Conservation (phyloP, 2,329 filamentous ascomycete species). For the Hymenotorrendiella dingleyae region DNA sequence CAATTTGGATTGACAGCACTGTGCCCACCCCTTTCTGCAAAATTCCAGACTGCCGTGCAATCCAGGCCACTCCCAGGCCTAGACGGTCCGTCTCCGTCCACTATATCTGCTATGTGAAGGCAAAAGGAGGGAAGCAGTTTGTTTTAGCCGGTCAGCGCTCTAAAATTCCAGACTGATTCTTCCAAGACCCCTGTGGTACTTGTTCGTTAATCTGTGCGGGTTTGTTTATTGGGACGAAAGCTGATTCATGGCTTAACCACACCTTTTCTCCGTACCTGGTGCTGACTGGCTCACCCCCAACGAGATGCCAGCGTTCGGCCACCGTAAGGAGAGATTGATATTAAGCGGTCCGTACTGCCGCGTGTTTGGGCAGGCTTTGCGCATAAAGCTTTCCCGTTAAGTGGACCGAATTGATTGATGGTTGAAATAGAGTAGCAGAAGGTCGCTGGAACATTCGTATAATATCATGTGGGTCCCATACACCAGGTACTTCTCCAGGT, state of each 20-base stretch:
- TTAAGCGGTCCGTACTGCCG: conserved; percentile 16
- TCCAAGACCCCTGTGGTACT: conserved; percentile 2
- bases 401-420: conserved; percentile 13
- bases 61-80: neutral
- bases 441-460: conserved; percentile 10
- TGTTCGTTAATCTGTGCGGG: conserved; percentile 3
- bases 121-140: neutral
- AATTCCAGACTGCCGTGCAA: neutral
- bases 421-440: conserved; percentile 7
- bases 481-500: conserved; percentile 12
- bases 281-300: conserved; percentile 7
- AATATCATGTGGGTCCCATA: conserved; percentile 12
- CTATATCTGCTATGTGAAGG: neutral
- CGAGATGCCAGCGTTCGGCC: conserved; percentile 3
- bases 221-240: conserved; percentile 8
- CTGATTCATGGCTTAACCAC: conserved; percentile 13
- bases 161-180: conserved; percentile 7
- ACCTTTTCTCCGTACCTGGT: conserved; percentile 6
- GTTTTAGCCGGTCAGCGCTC: conserved; percentile 7
- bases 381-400: conserved; percentile 10
- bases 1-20: too few relatives aligned
- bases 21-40: neutral
- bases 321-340: conserved; percentile 11
- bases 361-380: conserved; percentile 11
- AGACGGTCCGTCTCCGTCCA: conserved; percentile 3